Evolutionary conservation across 495 filamentous ascomycete genomes (phyloP).

Genomic region (Aspergillus ellipticus): DNA sequence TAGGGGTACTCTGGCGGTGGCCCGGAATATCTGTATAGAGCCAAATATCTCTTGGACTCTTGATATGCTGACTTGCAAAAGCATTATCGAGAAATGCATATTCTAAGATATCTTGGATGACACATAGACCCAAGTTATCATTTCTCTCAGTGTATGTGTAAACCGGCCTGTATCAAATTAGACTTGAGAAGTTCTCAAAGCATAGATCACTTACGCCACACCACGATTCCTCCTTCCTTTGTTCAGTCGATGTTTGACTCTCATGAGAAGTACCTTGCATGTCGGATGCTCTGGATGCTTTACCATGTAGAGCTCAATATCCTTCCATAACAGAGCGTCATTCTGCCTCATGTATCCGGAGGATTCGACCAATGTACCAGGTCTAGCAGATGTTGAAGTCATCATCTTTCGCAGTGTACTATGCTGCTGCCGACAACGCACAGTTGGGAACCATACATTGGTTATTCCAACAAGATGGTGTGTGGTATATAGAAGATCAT

Average conservation of each 20-base stretch:
- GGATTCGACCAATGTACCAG: conserved; percentile 18
- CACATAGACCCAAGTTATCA: conserved; percentile 23
- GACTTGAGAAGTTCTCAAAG: not conserved
- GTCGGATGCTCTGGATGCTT: conserved; percentile 19
- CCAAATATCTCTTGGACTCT: conserved; percentile 19
- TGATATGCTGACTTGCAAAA: conserved; percentile 19
- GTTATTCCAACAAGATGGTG: conserved; percentile 13
- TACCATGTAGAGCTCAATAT: conserved; percentile 25
- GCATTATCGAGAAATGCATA: conserved; percentile 18
- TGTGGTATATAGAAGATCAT: conserved; percentile 18
- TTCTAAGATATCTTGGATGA: conserved; percentile 21
- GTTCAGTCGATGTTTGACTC: conserved; percentile 20
- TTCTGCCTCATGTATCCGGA: conserved; percentile 17
- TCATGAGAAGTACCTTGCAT: conserved; percentile 23
- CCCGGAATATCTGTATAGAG: conserved; percentile 16
- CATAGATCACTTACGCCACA: conserved; percentile 11
- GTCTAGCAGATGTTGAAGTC: conserved; percentile 17
- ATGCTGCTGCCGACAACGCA: conserved; percentile 14
- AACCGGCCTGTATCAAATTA: conserved; percentile 13
- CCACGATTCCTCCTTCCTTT: conserved; percentile 24
- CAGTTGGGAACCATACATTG: conserved; percentile 16
- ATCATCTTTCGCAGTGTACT: conserved; percentile 27
- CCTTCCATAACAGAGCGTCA: conserved; percentile 24
- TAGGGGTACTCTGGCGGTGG: conserved; percentile 18
- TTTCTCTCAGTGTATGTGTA: conserved; percentile 24